Percentiles rank a stretch among this genome's conserved stretches.
These are phyloP conservation scores for Heterobasidion parviporum DNA, from an alignment of 1,284 basidiomycete species.

Conservation along the genomic window DNA sequence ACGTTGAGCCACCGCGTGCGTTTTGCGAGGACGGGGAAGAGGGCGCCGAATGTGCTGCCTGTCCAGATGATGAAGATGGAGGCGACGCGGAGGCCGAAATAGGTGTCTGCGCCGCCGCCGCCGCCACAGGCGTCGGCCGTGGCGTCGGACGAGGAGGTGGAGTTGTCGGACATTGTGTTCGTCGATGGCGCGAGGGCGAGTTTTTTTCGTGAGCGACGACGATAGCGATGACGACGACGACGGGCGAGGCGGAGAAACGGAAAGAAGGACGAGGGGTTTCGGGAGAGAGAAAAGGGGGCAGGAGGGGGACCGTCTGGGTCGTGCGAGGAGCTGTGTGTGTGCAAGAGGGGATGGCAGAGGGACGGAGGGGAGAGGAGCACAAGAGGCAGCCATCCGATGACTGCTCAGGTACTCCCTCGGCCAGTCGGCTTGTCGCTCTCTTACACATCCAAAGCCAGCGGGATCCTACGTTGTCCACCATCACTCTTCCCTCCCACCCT, in stretches of 20 bases:
- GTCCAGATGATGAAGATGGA: conserved; percentile 85
- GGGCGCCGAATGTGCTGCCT: conserved; percentile 60
- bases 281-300: not conserved
- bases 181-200: not conserved
- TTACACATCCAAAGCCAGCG: not conserved
- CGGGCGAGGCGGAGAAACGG: not conserved
- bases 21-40: conserved; percentile 77
- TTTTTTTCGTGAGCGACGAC: not conserved
- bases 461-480: too few species aligned
- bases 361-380: not conserved
- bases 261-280: not conserved
- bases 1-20: conserved; percentile 51
- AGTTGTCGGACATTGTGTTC: not conserved
- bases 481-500: too few species aligned
- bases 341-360: not conserved
- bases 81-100: conserved; percentile 58
- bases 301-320: not conserved
- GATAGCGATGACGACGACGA: not conserved
- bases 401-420: not conserved
- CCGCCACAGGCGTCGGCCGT: conserved; percentile 10
- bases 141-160: not conserved
- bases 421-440: not conserved
- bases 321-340: not conserved
- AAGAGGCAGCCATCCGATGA: not conserved
- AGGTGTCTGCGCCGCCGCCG: conserved; percentile 29